Percentiles rank a stretch among this genome's conserved stretches.
Evolutionary conservation across 176 grass and related monocot genomes (phyloP).

Genomic region (Saccharum spontaneum): DNA sequence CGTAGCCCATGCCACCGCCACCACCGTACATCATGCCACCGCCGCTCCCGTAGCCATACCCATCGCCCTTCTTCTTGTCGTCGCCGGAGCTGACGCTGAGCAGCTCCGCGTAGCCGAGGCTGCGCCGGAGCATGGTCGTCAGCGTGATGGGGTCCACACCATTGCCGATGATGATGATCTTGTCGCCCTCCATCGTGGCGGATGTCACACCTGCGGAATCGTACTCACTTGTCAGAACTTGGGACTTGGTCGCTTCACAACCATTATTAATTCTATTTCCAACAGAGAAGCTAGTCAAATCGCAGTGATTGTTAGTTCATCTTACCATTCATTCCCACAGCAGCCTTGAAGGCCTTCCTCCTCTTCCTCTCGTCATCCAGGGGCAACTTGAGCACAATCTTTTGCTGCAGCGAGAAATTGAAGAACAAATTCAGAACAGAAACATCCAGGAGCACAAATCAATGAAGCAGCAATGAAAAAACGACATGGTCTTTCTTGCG

Average conservation of each 20-base stretch:
- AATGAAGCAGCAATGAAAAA: background rate
- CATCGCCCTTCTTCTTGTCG: conserved; percentile 47
- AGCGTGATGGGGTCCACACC: conserved; percentile 60
- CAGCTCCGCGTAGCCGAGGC: conserved; percentile 63
- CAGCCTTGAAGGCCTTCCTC: conserved; percentile 73
- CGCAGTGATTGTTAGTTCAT: background rate
- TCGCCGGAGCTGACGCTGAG: conserved; percentile 53
- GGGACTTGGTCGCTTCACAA: background rate
- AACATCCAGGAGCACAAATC: background rate
- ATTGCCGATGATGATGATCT: conserved; percentile 52
- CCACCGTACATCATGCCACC: conserved; percentile 9
- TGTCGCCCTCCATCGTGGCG: conserved; percentile 50
- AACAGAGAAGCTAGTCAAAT: background rate
- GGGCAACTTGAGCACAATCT: conserved; percentile 65
- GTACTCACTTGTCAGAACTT: background rate
- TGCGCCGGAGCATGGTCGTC: conserved; percentile 47
- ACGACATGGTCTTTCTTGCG: no score
- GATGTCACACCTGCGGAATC: conserved; percentile 59
- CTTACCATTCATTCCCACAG: conserved; percentile 63
- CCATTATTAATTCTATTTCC: no score
- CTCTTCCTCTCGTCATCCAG: conserved; percentile 61
- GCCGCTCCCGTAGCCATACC: conserved; percentile 19
- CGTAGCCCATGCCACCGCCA: conserved; percentile 1
- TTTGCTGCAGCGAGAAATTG: conserved; percentile 54
- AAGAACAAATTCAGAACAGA: background rate